phyloP scores from a whole-genome alignment of 1,139 yeast species.

The Geotrichum europaeum region DNA sequence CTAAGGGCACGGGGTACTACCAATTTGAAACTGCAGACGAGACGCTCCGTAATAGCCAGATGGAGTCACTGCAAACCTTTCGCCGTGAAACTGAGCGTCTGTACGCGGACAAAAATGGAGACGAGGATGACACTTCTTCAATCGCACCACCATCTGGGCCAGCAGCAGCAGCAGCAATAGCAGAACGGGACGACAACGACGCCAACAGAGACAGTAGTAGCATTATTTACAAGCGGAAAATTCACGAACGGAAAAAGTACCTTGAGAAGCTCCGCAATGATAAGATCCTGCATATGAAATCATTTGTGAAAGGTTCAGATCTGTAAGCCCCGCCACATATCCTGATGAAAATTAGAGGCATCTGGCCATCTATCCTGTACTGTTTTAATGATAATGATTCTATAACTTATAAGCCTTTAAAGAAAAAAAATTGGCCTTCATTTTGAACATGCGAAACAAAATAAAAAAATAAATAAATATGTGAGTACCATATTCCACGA shows the following conservation, averaged over 20 bases:
- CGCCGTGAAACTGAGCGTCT: conserved; percentile 4
- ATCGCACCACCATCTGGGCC: background rate
- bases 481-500: background rate
- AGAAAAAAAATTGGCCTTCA: background rate
- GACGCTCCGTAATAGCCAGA: conserved; percentile 5
- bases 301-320: conserved; percentile 13
- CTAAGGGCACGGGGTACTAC: conserved; percentile 16
- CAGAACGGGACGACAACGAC: background rate
- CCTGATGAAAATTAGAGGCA: background rate
- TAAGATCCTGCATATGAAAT: conserved; percentile 3
- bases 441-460: background rate
- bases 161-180: too few species aligned
- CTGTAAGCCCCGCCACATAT: background rate
- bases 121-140: background rate
- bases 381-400: background rate
- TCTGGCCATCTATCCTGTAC: too few species aligned
- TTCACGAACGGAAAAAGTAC: conserved; percentile 11
- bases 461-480: background rate
- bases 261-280: conserved; percentile 10
- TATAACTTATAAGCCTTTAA: background rate
- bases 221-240: conserved; percentile 5
- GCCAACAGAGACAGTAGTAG: background rate
- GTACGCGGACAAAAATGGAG: background rate
- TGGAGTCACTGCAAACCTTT: conserved; percentile 5
- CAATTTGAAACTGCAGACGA: conserved; percentile 10